A percentile compares a stretch with the other conserved stretches of the same genome.
Evolutionary conservation across 176 grass and related monocot species (phyloP).

Genomic region (Aegilops longissima): DNA sequence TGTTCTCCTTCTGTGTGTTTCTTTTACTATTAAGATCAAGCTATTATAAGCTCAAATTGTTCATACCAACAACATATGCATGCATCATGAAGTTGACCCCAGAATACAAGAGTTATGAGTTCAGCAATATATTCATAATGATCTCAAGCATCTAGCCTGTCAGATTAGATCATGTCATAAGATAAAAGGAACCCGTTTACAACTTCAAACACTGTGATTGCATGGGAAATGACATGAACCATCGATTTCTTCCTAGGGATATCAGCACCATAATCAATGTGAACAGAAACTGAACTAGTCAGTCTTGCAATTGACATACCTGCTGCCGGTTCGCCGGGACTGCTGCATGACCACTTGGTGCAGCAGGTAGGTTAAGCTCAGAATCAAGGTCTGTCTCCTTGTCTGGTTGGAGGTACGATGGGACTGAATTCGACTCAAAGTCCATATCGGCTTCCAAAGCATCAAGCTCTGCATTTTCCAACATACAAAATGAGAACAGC

Average conservation of each 20-base stretch:
- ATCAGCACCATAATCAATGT: not conserved
- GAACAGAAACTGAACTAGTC: not conserved
- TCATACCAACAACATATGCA: not conserved
- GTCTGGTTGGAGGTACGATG: conserved; percentile 91
- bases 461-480: conserved; percentile 81
- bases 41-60: not conserved
- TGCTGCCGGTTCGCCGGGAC: conserved; percentile 31
- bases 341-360: conserved; percentile 60
- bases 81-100: not conserved
- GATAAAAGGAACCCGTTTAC: not conserved
- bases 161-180: not conserved
- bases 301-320: conserved; percentile 5
- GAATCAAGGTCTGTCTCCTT: conserved; percentile 67
- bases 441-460: conserved; percentile 96
- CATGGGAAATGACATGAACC: not conserved
- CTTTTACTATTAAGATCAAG: conserved; percentile 13
- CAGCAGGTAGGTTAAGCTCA: conserved; percentile 70
- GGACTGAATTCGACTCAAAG: conserved; percentile 70
- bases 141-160: not conserved
- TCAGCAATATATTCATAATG: not conserved
- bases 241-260: not conserved
- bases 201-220: not conserved
- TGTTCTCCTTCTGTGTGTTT: not conserved
- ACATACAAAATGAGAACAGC: conserved; percentile 25
- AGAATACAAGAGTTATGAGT: not conserved